phyloP scores from a whole-genome alignment of 2,329 filamentous ascomycete genomes.

The Penicillium carneum region DNA sequence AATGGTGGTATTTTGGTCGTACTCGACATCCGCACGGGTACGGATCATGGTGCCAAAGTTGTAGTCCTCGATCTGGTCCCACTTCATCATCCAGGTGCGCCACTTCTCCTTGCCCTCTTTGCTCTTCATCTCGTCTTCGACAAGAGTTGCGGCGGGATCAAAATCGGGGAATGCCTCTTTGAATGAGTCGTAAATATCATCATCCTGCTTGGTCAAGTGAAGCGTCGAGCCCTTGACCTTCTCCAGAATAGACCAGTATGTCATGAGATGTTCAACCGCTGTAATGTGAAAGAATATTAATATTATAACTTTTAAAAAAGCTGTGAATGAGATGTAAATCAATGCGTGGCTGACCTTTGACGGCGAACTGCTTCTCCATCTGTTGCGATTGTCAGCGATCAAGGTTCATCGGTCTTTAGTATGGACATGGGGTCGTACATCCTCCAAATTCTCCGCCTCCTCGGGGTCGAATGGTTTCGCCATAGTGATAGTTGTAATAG shows the following conservation, averaged over 20 bases:
- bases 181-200: constrained; percentile 92
- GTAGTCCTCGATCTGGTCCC: constrained; percentile 94
- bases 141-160: constrained; percentile 77
- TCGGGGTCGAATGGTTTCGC: constrained; percentile 62
- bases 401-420: neutral
- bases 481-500: constrained; percentile 39
- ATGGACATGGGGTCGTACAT: constrained; percentile 57
- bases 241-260: constrained; percentile 95
- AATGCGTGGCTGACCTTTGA: constrained; percentile 71
- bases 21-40: constrained; percentile 78
- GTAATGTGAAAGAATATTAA: constrained; percentile 20
- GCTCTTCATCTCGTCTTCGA: constrained; percentile 98
- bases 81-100: constrained; percentile 91
- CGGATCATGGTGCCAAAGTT: constrained; percentile 97
- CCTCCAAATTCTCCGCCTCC: constrained; percentile 72
- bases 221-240: constrained; percentile 86
- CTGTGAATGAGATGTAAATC: neutral
- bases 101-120: constrained; percentile 91
- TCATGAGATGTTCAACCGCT: constrained; percentile 92
- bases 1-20: constrained; percentile 86
- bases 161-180: constrained; percentile 90
- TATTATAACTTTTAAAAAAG: neutral
- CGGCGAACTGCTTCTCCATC: constrained; percentile 99
- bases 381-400: constrained; percentile 51
- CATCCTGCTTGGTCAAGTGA: constrained; percentile 89